phyloP scores from a whole-genome alignment of 495 filamentous ascomycete species.

The Umbilicaria muhlenbergii region DNA sequence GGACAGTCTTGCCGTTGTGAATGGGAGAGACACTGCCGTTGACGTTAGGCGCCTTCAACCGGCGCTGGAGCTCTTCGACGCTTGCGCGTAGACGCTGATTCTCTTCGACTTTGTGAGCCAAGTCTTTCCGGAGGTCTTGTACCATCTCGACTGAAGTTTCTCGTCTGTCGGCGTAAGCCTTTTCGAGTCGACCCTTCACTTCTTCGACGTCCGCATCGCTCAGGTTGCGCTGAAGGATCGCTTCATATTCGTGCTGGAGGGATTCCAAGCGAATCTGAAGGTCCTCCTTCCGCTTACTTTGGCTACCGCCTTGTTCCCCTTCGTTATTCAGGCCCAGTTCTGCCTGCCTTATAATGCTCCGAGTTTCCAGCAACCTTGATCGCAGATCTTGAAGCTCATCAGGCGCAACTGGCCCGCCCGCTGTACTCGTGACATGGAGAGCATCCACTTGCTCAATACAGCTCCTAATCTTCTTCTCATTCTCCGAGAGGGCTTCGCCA shows the following conservation, averaged over 20 bases:
- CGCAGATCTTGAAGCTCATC: constrained; percentile 67
- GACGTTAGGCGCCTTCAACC: constrained; percentile 38
- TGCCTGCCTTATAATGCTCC: constrained; percentile 84
- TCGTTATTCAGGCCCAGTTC: constrained; percentile 66
- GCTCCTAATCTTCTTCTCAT: constrained; percentile 67
- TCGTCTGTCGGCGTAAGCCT: constrained; percentile 57
- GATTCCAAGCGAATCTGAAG: constrained; percentile 57
- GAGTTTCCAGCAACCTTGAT: constrained; percentile 65
- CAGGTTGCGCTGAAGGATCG: constrained; percentile 64
- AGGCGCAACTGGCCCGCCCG: constrained; percentile 63
- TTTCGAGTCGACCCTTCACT: constrained; percentile 61
- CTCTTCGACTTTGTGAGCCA: constrained; percentile 57
- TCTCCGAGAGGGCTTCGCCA: constrained; percentile 77
- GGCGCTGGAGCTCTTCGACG: constrained; percentile 61
- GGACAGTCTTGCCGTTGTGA: constrained; percentile 78
- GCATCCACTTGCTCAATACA: constrained; percentile 69
- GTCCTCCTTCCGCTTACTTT: constrained; percentile 48
- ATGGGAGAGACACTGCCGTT: constrained; percentile 35
- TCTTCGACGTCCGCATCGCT: constrained; percentile 65
- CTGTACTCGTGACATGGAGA: constrained; percentile 56
- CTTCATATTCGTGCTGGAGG: constrained; percentile 69
- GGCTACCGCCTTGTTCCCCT: constrained; percentile 41
- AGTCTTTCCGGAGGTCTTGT: constrained; percentile 56
- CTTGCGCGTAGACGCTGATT: constrained; percentile 57
- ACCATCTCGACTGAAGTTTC: constrained; percentile 52